A percentile compares a stretch with the other conserved stretches of the same genome.
These are phyloP conservation scores for Tagetes erecta DNA, from an alignment of 129 eudicot genomes.

Conservation along the genomic window DNA sequence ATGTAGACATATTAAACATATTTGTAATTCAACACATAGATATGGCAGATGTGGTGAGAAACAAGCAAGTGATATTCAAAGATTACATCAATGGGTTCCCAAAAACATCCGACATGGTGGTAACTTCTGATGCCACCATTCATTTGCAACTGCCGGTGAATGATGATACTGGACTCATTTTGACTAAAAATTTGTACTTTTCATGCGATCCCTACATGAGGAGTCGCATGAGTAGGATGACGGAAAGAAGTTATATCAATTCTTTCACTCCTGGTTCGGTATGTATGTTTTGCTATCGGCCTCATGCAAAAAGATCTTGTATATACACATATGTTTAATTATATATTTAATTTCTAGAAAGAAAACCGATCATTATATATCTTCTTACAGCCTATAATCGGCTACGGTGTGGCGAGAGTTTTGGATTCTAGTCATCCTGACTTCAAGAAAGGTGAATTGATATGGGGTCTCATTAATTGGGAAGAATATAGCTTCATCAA, in stretches of 20 bases:
- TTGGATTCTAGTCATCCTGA: neutral
- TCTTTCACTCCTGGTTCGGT: conserved; percentile 26
- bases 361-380: neutral
- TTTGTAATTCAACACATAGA: neutral
- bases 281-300: neutral
- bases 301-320: too few species aligned
- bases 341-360: too few species aligned
- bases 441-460: neutral
- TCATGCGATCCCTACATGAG: conserved; percentile 23
- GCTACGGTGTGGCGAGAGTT: neutral
- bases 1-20: too few species aligned
- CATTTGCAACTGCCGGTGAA: conserved; percentile 25
- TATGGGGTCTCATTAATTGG: neutral
- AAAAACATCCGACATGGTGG: conserved; percentile 16
- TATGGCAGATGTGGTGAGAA: conserved; percentile 14
- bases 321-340: too few species aligned
- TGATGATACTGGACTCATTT: neutral
- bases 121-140: conserved; percentile 31
- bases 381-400: neutral
- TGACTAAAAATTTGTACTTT: conserved; percentile 14
- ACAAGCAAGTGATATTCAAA: conserved; percentile 35
- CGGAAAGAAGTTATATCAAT: neutral
- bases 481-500: conserved; percentile 1
- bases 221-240: neutral
- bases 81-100: conserved; percentile 26